These are phyloP conservation scores for Penicillium cosmopolitanum DNA, from an alignment of 495 filamentous ascomycete genomes.

Conservation along the genomic window DNA sequence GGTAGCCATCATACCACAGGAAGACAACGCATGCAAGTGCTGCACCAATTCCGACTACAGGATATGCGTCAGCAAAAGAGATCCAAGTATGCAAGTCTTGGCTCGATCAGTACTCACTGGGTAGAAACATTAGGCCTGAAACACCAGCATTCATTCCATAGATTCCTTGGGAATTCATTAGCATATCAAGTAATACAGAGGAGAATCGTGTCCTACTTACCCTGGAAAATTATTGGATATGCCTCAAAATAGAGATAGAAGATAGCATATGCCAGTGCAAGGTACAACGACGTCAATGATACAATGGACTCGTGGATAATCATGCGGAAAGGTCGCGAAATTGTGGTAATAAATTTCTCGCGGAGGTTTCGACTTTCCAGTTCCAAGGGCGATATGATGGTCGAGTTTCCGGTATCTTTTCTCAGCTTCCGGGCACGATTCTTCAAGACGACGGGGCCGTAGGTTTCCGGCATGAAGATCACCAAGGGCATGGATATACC, in stretches of 20 bases:
- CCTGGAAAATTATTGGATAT: constrained; percentile 68
- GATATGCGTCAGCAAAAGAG: not conserved
- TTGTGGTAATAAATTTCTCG: constrained; percentile 46
- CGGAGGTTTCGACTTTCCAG: constrained; percentile 49
- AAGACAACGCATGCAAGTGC: constrained; percentile 37
- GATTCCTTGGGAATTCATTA: constrained; percentile 25
- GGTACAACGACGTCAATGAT: constrained; percentile 67
- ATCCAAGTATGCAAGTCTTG: not conserved
- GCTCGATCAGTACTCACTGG: constrained; percentile 29
- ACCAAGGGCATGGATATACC: constrained; percentile 50
- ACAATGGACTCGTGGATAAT: constrained; percentile 62
- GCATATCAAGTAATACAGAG: not conserved
- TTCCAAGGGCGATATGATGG: constrained; percentile 49
- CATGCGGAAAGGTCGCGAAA: constrained; percentile 53
- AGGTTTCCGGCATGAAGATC: constrained; percentile 63
- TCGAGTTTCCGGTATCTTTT: constrained; percentile 60
- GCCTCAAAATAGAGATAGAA: constrained; percentile 78
- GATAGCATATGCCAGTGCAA: constrained; percentile 69
- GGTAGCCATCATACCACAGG: constrained; percentile 44
- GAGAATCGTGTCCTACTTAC: constrained; percentile 9
- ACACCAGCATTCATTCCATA: constrained; percentile 43
- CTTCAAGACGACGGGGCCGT: constrained; percentile 71
- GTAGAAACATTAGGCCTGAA: constrained; percentile 38
- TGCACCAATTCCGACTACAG: constrained; percentile 38
- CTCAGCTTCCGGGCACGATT: constrained; percentile 66